phyloP scores from a whole-genome alignment of 1,139 yeast species.

The Kodamaea suecica region DNA sequence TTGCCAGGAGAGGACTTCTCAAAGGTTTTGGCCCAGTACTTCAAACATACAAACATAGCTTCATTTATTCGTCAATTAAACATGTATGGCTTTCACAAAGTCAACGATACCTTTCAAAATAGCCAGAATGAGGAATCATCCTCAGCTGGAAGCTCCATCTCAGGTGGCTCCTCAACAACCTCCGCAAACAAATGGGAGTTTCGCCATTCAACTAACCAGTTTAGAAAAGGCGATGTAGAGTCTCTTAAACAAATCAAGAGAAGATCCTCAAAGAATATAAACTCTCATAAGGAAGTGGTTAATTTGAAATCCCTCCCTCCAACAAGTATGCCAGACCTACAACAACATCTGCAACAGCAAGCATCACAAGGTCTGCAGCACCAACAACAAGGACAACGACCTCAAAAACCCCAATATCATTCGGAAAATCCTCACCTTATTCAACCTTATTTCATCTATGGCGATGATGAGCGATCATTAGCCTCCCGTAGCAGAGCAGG shows the following conservation, averaged over 20 bases:
- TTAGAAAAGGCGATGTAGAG: conserved; percentile 62
- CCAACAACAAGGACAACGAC: not conserved
- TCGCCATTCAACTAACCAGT: conserved; percentile 62
- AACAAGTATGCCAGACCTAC: conserved; percentile 20
- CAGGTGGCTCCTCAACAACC: conserved; percentile 19
- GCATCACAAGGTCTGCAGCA: not conserved
- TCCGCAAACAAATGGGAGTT: conserved; percentile 58
- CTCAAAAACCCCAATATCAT: not conserved
- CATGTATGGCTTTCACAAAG: conserved; percentile 68
- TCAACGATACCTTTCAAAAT: conserved; percentile 39
- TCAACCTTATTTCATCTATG: conserved; percentile 1
- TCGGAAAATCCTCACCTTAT: not conserved
- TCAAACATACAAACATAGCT: conserved; percentile 76
- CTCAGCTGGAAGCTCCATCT: conserved; percentile 7
- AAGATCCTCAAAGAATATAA: conserved; percentile 55
- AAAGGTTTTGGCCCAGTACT: conserved; percentile 58
- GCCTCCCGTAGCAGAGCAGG: conserved; percentile 2
- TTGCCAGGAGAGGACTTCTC: conserved; percentile 59
- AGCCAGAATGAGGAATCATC: conserved; percentile 10
- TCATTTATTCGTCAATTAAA: conserved; percentile 55
- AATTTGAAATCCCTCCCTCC: conserved; percentile 32
- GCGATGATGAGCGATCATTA: conserved; percentile 2
- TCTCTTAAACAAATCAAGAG: conserved; percentile 59
- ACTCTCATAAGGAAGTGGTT: conserved; percentile 41
- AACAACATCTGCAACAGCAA: conserved; percentile 4